These are phyloP conservation scores for Penicillium digitatum DNA, from an alignment of 2,329 filamentous ascomycete genomes.

Conservation along the genomic window DNA sequence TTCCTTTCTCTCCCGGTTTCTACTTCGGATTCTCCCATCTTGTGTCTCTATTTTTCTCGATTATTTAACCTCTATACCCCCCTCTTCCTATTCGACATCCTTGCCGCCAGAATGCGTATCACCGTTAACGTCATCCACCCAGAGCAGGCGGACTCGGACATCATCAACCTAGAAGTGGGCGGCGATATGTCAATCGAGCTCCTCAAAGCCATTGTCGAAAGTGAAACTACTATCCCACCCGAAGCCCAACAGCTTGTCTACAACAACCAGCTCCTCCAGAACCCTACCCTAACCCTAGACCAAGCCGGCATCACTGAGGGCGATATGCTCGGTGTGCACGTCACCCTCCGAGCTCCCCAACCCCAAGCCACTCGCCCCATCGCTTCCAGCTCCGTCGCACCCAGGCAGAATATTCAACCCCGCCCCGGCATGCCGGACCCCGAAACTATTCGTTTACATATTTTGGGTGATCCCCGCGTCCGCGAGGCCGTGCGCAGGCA, in stretches of 20 bases:
- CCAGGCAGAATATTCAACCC: slow-evolving; percentile 30
- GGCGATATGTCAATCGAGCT: slow-evolving; percentile 77
- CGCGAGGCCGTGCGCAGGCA: slow-evolving; percentile 66
- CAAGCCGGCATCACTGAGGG: slow-evolving; percentile 77
- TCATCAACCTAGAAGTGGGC: slow-evolving; percentile 77
- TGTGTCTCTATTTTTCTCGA: neutral
- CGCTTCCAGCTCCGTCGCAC: slow-evolving; percentile 25
- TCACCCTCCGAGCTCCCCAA: slow-evolving; percentile 43
- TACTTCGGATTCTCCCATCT: neutral
- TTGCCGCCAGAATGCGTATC: slow-evolving; percentile 62
- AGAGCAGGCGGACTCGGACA: slow-evolving; percentile 62
- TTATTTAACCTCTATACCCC: neutral
- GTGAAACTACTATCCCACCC: slow-evolving; percentile 70
- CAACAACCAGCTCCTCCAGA: slow-evolving; percentile 75
- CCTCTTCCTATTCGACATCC: neutral
- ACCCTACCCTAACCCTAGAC: slow-evolving; percentile 76
- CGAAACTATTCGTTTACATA: slow-evolving; percentile 76
- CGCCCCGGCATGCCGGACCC: slow-evolving; percentile 53
- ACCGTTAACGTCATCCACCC: slow-evolving; percentile 79
- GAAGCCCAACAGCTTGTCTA: slow-evolving; percentile 80
- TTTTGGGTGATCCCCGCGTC: slow-evolving; percentile 72
- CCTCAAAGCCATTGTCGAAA: slow-evolving; percentile 82
- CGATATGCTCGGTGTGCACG: slow-evolving; percentile 87
- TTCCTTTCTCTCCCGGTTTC: neutral
- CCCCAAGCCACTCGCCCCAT: slow-evolving; percentile 29